These are phyloP conservation scores for Camellia sinensis DNA, from an alignment of 148 eudicot genomes.

Conservation along the genomic window DNA sequence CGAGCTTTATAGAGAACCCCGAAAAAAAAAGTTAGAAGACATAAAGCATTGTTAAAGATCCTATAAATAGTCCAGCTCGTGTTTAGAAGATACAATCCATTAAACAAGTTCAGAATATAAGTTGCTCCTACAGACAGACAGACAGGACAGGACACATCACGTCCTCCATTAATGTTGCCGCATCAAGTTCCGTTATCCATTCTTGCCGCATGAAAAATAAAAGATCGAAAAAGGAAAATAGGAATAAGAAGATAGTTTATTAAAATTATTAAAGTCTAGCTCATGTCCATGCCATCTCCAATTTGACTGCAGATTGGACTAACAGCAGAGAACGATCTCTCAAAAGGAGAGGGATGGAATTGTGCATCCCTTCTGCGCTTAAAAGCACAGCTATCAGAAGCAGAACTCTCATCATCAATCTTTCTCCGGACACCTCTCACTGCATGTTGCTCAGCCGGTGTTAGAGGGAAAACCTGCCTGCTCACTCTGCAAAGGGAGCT, in stretches of 20 bases:
- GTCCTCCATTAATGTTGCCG: slow-evolving; percentile 28
- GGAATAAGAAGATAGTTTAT: slow-evolving; percentile 23
- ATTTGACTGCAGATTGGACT: slow-evolving; percentile 86
- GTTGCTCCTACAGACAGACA: slow-evolving; percentile 35
- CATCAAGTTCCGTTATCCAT: slow-evolving; percentile 25
- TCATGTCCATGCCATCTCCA: slow-evolving; percentile 99
- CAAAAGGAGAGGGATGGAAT: slow-evolving; percentile 80
- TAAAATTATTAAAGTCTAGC: slow-evolving; percentile 43
- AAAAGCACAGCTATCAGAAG: slow-evolving; percentile 64
- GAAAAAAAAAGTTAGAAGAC: background rate
- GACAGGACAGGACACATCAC: slow-evolving; percentile 31
- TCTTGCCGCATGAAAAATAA: slow-evolving; percentile 19
- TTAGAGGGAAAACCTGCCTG: slow-evolving; percentile 74
- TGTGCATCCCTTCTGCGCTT: slow-evolving; percentile 80
- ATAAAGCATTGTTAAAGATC: slow-evolving; percentile 10
- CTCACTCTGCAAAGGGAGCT: slow-evolving; percentile 95
- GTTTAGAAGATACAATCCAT: slow-evolving; percentile 4
- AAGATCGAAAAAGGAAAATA: slow-evolving; percentile 11
- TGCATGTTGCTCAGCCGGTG: slow-evolving; percentile 76
- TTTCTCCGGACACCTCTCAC: slow-evolving; percentile 92
- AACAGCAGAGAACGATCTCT: slow-evolving; percentile 85
- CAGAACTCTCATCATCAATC: slow-evolving; percentile 60
- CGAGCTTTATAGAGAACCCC: background rate
- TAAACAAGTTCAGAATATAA: slow-evolving; percentile 19
- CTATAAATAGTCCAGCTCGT: slow-evolving; percentile 13